Percentiles rank a stretch among this genome's conserved stretches.
phyloP scores from a whole-genome alignment of 257 asterid species.

The Jasminum sambac region DNA sequence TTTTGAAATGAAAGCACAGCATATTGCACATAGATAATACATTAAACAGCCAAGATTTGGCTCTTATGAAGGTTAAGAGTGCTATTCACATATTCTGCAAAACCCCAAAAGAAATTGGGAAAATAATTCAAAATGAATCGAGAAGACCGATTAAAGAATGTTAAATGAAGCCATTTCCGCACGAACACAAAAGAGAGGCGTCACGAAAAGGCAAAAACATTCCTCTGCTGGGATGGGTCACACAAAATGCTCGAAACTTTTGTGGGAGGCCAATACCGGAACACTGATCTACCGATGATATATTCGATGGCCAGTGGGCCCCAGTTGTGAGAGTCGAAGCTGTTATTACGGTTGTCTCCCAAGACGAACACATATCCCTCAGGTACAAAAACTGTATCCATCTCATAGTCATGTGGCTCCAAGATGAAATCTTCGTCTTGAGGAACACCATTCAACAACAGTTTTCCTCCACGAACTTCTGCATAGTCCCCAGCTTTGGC shows the following conservation, averaged over 20 bases:
- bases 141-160: neutral
- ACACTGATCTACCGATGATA: slow-evolving; percentile 68
- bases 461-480: slow-evolving; percentile 73
- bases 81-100: neutral
- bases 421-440: slow-evolving; percentile 83
- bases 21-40: neutral
- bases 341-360: slow-evolving; percentile 97
- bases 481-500: slow-evolving; percentile 91
- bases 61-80: neutral
- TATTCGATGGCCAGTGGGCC: slow-evolving; percentile 71
- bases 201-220: slow-evolving; percentile 45
- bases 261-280: slow-evolving; percentile 86
- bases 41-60: neutral
- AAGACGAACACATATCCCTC: slow-evolving; percentile 87
- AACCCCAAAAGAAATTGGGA: neutral
- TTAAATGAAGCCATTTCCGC: neutral
- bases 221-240: slow-evolving; percentile 34
- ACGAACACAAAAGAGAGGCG: neutral
- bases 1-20: neutral
- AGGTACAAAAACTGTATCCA: slow-evolving; percentile 80
- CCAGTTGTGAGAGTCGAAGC: slow-evolving; percentile 94
- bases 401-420: slow-evolving; percentile 88
- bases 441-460: slow-evolving; percentile 70
- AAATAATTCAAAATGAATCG: neutral
- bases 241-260: slow-evolving; percentile 50